A percentile compares a stretch with the other conserved stretches of the same genome.
phyloP scores from a whole-genome alignment of 192 early-diverging fungal species.

The Umbelopsis vinacea region DNA sequence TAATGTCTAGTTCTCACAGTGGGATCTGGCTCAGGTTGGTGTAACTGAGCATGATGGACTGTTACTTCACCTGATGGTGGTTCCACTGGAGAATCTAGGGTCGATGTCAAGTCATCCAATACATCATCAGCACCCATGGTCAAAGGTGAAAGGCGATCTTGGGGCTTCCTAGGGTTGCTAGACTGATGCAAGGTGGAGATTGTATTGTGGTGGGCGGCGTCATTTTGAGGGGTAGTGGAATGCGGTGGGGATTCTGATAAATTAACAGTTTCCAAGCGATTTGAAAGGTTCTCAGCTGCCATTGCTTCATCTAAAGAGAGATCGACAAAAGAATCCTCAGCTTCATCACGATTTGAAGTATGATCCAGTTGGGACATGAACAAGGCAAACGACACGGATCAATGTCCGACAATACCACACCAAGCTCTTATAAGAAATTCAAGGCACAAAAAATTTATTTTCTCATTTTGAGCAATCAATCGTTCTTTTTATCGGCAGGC shows the following conservation, averaged over 20 bases:
- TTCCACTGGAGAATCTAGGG: neutral
- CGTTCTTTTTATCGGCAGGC: conserved; percentile 6
- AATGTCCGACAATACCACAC: neutral
- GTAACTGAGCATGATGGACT: conserved; percentile 4
- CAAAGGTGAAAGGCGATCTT: neutral
- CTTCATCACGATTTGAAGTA: neutral
- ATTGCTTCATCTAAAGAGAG: neutral
- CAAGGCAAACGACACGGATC: neutral
- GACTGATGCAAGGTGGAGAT: neutral
- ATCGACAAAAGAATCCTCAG: conserved; percentile 8
- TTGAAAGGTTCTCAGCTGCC: neutral
- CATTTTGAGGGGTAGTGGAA: neutral
- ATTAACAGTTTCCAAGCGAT: neutral
- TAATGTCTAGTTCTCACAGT: conserved; percentile 1
- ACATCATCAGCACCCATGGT: conserved; percentile 25
- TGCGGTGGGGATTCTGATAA: neutral
- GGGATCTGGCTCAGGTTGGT: neutral
- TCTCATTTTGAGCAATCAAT: conserved; percentile 2
- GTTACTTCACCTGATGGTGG: neutral
- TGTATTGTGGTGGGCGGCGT: neutral
- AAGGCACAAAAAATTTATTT: conserved; percentile 13
- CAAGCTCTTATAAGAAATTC: conserved; percentile 9
- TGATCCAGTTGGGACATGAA: conserved; percentile 18
- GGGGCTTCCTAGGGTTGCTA: neutral
- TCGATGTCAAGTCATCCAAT: conserved; percentile 30